Conservation (phyloP, 129 eudicot species). For the Helichrysum umbraculigerum region DNA sequence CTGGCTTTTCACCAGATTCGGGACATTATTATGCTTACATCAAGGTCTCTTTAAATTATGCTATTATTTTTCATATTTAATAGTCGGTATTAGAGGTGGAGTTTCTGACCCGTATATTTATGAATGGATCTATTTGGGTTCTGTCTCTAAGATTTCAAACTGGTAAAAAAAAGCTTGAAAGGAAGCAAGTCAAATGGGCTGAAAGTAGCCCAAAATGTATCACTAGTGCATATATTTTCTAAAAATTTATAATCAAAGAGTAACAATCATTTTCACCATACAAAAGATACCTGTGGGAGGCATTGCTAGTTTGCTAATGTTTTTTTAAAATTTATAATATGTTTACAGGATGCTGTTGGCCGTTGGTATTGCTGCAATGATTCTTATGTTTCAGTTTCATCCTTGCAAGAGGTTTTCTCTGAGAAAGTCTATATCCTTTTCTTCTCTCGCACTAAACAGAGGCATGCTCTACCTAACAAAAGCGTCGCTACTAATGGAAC, state of each 20-base stretch:
- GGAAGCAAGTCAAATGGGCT: neutral
- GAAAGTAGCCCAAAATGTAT: neutral
- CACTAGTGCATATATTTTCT: neutral
- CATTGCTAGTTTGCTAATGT: slow-evolving; percentile 22
- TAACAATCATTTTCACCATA: neutral
- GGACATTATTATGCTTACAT: slow-evolving; percentile 97
- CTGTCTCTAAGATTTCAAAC: neutral
- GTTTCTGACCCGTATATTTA: neutral
- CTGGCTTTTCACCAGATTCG: slow-evolving; percentile 91
- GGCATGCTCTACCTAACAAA: slow-evolving; percentile 46
- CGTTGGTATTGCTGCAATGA: slow-evolving; percentile 99
- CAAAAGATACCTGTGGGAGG: neutral
- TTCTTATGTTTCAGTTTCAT: slow-evolving; percentile 70
- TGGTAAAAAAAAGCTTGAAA: neutral
- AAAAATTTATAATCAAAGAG: neutral
- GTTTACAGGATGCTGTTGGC: slow-evolving; percentile 77
- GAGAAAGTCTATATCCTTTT: slow-evolving; percentile 95
- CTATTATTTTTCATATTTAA: slow-evolving; percentile 20
- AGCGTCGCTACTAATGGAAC: slow-evolving; percentile 52
- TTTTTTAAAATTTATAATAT: neutral
- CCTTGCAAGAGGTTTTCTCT: slow-evolving; percentile 79
- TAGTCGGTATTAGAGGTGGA: neutral
- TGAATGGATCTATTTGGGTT: neutral
- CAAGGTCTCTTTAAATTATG: slow-evolving; percentile 53
- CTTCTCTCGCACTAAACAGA: slow-evolving; percentile 82